Evolutionary conservation across 768 basidiomycete genomes (phyloP).

Genomic region (Suillus spraguei): DNA sequence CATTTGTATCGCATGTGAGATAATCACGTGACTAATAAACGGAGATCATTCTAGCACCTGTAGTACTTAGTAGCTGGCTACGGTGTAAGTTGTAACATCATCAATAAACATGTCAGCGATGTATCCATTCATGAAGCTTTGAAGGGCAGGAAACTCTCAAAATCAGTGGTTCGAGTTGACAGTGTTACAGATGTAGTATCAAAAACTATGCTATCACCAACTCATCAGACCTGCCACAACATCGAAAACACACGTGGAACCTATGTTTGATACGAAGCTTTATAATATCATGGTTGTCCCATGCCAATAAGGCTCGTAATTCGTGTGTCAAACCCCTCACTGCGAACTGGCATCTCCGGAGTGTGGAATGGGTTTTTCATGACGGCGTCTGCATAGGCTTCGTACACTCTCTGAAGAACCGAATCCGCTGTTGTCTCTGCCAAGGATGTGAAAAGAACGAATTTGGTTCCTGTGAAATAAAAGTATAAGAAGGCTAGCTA

Average conservation of each 20-base stretch:
- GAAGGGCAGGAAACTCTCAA: not conserved
- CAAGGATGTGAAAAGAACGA: slow-evolving; percentile 87
- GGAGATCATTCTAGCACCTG: not conserved
- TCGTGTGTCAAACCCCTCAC: slow-evolving; percentile 81
- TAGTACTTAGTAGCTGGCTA: not conserved
- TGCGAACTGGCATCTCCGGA: slow-evolving; percentile 98
- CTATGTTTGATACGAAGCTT: not conserved
- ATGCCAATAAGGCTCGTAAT: slow-evolving; percentile 62
- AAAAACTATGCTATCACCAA: not conserved
- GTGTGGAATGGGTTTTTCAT: slow-evolving; percentile 99
- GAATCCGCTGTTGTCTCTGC: slow-evolving; percentile 69
- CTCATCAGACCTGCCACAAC: not conserved
- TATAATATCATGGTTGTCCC: slow-evolving; percentile 24
- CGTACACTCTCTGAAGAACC: slow-evolving; percentile 85
- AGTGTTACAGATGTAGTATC: slow-evolving; percentile 13
- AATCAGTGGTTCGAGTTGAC: not conserved
- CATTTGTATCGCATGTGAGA: slow-evolving; percentile 14
- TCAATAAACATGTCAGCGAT: slow-evolving; percentile 5
- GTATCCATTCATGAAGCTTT: slow-evolving; percentile 17
- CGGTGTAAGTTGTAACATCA: not conserved
- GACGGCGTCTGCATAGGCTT: slow-evolving; percentile 90
- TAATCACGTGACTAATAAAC: slow-evolving; percentile 24
- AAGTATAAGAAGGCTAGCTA: not conserved
- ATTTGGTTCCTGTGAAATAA: slow-evolving; percentile 78
- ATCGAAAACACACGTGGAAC: not conserved